A percentile compares a stretch with the other conserved stretches of the same genome.
These are phyloP conservation scores for Xylariaceae sp. DNA, from an alignment of 2,329 filamentous ascomycete genomes.

Conservation along the genomic window DNA sequence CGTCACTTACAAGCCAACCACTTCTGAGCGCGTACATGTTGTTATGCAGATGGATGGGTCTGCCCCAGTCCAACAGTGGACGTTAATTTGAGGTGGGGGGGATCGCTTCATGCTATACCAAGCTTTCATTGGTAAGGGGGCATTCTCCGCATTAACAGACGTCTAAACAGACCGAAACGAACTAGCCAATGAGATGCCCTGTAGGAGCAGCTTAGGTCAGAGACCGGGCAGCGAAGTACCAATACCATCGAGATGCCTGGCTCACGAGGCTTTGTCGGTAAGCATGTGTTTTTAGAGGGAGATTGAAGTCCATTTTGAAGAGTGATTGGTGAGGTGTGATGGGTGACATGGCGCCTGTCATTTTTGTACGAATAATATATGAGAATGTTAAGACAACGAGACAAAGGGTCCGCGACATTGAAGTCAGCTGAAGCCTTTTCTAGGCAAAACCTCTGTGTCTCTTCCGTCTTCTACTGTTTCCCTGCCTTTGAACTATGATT, in stretches of 20 bases:
- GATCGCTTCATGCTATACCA: conserved; percentile 17
- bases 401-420: conserved; percentile 17
- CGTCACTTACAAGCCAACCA: conserved; percentile 19
- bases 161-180: conserved; percentile 26
- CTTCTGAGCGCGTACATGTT: conserved; percentile 22
- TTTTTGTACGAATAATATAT: background rate
- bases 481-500: no score
- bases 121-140: conserved; percentile 26
- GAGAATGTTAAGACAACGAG: background rate
- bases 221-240: conserved; percentile 29
- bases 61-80: conserved; percentile 15
- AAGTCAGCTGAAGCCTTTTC: no score
- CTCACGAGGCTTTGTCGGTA: background rate
- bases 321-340: background rate
- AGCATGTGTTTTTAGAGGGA: background rate
- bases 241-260: conserved; percentile 3
- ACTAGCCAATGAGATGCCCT: conserved; percentile 21
- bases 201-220: background rate
- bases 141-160: conserved; percentile 35
- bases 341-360: conserved; percentile 10
- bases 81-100: conserved; percentile 20
- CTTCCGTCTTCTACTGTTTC: no score
- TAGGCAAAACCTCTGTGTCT: no score
- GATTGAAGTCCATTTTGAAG: no score
- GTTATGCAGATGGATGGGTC: conserved; percentile 17